Conservation (phyloP, 2,329 filamentous ascomycete genomes). For the Cyphellophora attinorum region DNA sequence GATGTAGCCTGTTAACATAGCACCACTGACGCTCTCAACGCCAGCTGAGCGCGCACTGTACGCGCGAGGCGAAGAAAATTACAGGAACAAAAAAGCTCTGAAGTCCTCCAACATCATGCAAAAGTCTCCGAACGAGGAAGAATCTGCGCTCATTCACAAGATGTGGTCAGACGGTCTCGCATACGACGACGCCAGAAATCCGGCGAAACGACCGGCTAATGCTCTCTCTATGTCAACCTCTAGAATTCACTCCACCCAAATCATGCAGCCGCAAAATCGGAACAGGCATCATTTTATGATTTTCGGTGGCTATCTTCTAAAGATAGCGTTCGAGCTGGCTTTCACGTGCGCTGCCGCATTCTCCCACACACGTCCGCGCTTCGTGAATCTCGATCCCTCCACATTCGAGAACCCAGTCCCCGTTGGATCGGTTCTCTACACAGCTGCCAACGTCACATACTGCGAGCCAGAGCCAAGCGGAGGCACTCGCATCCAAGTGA, state of each 20-base stretch:
- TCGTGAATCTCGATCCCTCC: conserved; percentile 62
- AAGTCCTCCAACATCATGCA: conserved; percentile 52
- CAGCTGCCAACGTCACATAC: conserved; percentile 63
- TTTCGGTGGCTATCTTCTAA: conserved; percentile 65
- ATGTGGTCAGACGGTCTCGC: conserved; percentile 62
- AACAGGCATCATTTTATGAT: conserved; percentile 64
- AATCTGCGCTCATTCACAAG: conserved; percentile 61
- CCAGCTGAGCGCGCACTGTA: conserved; percentile 57
- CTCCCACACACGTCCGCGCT: conserved; percentile 59
- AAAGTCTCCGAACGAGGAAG: conserved; percentile 60
- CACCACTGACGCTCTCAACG: conserved; percentile 52
- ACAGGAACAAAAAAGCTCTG: conserved; percentile 55
- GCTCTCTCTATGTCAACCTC: conserved; percentile 55
- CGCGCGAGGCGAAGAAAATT: conserved; percentile 55
- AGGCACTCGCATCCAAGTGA: conserved; percentile 57
- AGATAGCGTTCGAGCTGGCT: conserved; percentile 66
- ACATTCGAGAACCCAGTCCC: conserved; percentile 69
- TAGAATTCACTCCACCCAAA: conserved; percentile 54
- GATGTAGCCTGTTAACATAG: conserved; percentile 53
- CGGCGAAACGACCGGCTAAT: conserved; percentile 46
- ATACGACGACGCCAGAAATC: conserved; percentile 50
- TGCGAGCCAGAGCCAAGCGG: conserved; percentile 50
- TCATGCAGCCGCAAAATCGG: conserved; percentile 67
- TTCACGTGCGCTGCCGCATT: conserved; percentile 67
- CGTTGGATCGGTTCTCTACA: conserved; percentile 63